phyloP scores from a whole-genome alignment of 148 eudicot genomes.

The Rheum nobile region DNA sequence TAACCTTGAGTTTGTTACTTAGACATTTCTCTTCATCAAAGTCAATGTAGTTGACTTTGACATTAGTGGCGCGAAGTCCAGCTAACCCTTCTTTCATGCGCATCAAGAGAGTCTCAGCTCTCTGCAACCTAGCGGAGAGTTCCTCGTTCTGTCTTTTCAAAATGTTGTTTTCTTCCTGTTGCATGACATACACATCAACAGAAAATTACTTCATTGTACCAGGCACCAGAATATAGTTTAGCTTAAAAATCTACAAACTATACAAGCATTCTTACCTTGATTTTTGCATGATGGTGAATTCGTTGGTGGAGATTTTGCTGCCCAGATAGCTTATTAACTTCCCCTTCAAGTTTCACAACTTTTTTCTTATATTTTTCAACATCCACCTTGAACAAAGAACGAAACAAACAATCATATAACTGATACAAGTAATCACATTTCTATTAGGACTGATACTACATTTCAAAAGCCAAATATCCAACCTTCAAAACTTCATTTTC shows the following conservation, averaged over 20 bases:
- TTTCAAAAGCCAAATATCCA: conserved; percentile 1
- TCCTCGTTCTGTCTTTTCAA: conserved; percentile 66
- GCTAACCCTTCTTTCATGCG: conserved; percentile 47
- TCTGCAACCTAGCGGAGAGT: conserved; percentile 37
- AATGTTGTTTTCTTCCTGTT: conserved; percentile 84
- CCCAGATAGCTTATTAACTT: conserved; percentile 65
- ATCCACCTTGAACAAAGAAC: conserved; percentile 36
- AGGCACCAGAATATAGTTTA: background rate
- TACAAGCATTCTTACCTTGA: conserved; percentile 41
- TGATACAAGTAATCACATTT: background rate
- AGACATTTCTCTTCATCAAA: conserved; percentile 42
- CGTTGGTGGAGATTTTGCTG: conserved; percentile 93
- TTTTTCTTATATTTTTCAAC: conserved; percentile 39
- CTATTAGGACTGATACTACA: background rate
- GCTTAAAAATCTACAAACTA: background rate
- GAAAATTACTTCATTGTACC: background rate
- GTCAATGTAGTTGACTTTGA: conserved; percentile 27
- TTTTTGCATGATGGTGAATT: conserved; percentile 92
- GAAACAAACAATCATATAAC: background rate
- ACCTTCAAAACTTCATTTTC: conserved; percentile 90
- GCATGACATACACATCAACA: conserved; percentile 5
- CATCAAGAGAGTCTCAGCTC: conserved; percentile 35
- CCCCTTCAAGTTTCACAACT: conserved; percentile 58
- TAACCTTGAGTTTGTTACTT: conserved; percentile 46
- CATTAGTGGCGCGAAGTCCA: conserved; percentile 33